These are phyloP conservation scores for Theileria orientalis DNA, from an alignment of 169 alveolate genomes.

Conservation along the genomic window DNA sequence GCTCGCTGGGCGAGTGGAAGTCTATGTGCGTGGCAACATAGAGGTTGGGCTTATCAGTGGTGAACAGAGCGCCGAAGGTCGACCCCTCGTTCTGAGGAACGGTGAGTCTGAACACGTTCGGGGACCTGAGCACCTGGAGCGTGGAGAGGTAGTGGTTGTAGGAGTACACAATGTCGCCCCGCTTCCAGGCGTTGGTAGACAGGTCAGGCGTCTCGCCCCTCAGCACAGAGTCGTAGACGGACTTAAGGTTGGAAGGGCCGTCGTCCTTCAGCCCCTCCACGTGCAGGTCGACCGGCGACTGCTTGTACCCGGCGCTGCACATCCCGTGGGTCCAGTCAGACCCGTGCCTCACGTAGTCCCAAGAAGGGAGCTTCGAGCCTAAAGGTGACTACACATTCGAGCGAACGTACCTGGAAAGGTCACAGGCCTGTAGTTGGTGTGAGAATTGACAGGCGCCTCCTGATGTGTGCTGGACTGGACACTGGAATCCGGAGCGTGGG, in stretches of 20 bases:
- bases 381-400: background rate
- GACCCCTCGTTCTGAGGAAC: conserved; percentile 68
- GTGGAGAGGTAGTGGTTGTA: conserved; percentile 70
- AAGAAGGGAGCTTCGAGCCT: conserved; percentile 20
- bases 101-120: conserved; percentile 74
- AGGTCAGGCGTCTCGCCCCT: conserved; percentile 23
- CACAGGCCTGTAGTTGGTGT: background rate
- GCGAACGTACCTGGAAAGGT: background rate
- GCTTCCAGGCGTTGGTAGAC: conserved; percentile 67
- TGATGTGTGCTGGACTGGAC: background rate
- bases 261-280: conserved; percentile 70
- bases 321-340: conserved; percentile 76
- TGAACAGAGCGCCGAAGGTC: conserved; percentile 74
- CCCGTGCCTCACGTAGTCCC: conserved; percentile 78
- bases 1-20: conserved; percentile 85
- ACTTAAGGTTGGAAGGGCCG: conserved; percentile 58
- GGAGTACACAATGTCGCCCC: conserved; percentile 77
- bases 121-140: conserved; percentile 68
- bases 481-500: conserved; percentile 5
- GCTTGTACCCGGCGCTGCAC: conserved; percentile 73
- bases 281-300: conserved; percentile 82
- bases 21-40: conserved; percentile 77
- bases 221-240: conserved; percentile 67
- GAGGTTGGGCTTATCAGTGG: conserved; percentile 80
- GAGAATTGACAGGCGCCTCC: background rate